Base-by-base conservation (phyloP, 345 rosid species). In the Bretschneidera sinensis region DNA sequence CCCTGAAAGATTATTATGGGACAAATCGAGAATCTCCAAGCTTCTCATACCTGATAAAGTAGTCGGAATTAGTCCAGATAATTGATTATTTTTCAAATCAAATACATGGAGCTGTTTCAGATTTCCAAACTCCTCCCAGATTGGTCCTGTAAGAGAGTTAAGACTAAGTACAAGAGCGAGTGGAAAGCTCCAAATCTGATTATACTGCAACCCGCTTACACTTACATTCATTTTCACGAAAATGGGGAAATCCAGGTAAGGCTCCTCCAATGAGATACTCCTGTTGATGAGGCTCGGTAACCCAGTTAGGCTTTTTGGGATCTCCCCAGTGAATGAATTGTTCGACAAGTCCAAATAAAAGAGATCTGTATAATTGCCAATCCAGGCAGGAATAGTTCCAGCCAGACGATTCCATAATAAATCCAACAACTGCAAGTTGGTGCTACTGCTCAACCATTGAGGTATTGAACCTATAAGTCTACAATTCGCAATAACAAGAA, bases 311-410 rank as follows among this genome's bases (percentile, higher is more conserved):
- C 64, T 74, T 68, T 68, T 87, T 0, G 95, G 91, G 54, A 87
- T 78, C 54, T 83, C 80, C 17, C 91, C 95, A 0, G 51, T 62
- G 23, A 87, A 73, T 0, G 85, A 74, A 55, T 87, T 87, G 62
- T 87, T 85, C 0, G 91, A 85, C 21, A 85, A 55, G 72, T 85
- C 91, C 76, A 85, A 63, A 80, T 83, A 85, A 81, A 87, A 87
- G 9, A 87, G 78, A 64, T 55, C 43, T 11, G 28, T 48, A 59
- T 75, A 80, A 17, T 39, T 49, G 25, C 83, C 86, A 21, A 87
- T 47, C 91, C 95, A 87, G 18, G 25, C 25, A 1, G 91, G 95
- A 54, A 87, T 76, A 25, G 55, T 18, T 48, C 87, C 87, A 0
- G 51, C 35, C 76, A 87, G 71, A 34, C 4, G 76, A 50, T 87